Evolutionary conservation across 1,284 basidiomycete species (phyloP).

Genomic region (Microbotryum saponariae): DNA sequence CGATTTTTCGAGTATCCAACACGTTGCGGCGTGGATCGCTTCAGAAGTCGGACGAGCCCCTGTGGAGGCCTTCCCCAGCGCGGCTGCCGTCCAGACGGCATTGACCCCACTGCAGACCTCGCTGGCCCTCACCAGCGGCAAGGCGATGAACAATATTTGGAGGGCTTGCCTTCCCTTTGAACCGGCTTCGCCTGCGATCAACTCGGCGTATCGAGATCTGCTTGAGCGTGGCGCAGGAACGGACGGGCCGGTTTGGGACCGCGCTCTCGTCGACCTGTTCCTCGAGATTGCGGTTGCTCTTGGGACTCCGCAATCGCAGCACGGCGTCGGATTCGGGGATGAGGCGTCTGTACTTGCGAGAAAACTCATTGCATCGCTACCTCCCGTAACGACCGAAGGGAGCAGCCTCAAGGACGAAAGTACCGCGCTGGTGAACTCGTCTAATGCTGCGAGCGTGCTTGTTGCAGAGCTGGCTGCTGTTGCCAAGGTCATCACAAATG

Average conservation of each 20-base stretch:
- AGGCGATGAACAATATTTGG: slow-evolving; percentile 45
- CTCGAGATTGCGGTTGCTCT: slow-evolving; percentile 25
- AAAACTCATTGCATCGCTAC: slow-evolving; percentile 1
- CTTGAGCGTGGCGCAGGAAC: slow-evolving; percentile 2
- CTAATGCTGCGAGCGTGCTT: slow-evolving; percentile 15
- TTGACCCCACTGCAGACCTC: slow-evolving; percentile 36
- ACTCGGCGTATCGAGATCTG: slow-evolving; percentile 14
- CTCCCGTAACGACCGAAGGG: too few species aligned
- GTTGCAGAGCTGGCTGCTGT: slow-evolving; percentile 21
- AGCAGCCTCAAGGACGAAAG: too few species aligned
- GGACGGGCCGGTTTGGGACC: slow-evolving; percentile 19
- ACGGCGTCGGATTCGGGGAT: background rate
- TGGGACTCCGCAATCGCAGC: slow-evolving; percentile 18
- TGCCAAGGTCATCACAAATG: slow-evolving; percentile 2
- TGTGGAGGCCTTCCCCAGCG: slow-evolving; percentile 5
- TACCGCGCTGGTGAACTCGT: slow-evolving; percentile 7
- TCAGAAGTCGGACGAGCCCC: slow-evolving; percentile 36
- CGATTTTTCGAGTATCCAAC: slow-evolving; percentile 46
- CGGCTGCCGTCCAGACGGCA: slow-evolving; percentile 15
- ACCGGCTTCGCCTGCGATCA: slow-evolving; percentile 5
- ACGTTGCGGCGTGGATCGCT: slow-evolving; percentile 42
- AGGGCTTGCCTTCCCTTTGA: slow-evolving; percentile 35
- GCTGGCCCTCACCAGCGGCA: slow-evolving; percentile 41
- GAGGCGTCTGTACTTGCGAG: slow-evolving; percentile 13
- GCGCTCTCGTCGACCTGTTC: slow-evolving; percentile 22